These are phyloP conservation scores for Rubus idaeus DNA, from an alignment of 306 rosid species.

Conservation along the genomic window DNA sequence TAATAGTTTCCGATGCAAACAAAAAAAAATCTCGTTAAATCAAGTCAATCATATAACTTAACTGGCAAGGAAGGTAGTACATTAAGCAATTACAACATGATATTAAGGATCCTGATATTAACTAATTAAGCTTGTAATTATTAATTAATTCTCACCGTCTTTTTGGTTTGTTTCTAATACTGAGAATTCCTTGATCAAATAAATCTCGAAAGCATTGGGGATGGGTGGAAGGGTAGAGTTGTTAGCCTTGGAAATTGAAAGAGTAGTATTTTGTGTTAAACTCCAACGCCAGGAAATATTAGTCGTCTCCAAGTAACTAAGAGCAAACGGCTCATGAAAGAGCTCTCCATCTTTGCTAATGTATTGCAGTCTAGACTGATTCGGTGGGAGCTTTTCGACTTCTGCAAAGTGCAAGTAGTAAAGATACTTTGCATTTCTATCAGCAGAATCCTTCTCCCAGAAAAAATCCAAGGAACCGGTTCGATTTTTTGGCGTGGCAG, in stretches of 20 bases:
- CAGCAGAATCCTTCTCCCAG: background rate
- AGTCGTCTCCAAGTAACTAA: background rate
- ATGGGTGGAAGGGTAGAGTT: constrained; percentile 27
- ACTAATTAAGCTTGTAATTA: no score
- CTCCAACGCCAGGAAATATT: background rate
- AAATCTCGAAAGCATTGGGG: constrained; percentile 20
- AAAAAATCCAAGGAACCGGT: background rate
- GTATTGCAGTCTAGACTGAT: constrained; percentile 5
- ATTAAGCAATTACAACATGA: no score
- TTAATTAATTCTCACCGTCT: constrained; percentile 10
- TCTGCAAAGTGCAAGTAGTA: background rate
- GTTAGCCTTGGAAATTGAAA: background rate
- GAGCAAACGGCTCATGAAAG: background rate
- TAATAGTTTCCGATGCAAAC: background rate
- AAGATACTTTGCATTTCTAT: background rate
- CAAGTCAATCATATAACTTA: no score
- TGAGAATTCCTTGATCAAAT: background rate
- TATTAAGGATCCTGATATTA: no score
- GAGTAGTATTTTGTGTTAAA: no score
- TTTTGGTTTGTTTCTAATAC: constrained; percentile 12
- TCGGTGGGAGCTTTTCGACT: constrained; percentile 13
- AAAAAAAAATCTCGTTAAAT: background rate
- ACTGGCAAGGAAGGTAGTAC: no score
- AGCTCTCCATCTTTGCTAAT: background rate
- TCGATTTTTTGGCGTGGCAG: no score